Evolutionary conservation across 352 stramenopile species (phyloP).

Genomic region (Phytophthora vignae): DNA sequence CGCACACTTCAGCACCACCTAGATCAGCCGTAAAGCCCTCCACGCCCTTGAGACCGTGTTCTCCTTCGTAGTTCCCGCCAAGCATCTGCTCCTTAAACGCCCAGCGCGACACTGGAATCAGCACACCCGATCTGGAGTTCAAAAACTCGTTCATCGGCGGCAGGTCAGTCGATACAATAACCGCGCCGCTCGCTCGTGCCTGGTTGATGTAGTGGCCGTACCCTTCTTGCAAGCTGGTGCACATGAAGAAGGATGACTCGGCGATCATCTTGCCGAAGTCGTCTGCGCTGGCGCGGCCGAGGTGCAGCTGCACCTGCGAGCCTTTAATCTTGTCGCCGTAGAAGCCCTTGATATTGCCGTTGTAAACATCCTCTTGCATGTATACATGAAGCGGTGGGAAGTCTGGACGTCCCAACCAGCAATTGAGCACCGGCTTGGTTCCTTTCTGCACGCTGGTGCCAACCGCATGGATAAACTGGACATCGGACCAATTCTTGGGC

Average conservation of each 20-base stretch:
- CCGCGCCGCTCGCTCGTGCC: constrained; percentile 48
- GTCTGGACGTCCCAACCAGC: constrained; percentile 60
- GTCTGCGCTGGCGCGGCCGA: constrained; percentile 40
- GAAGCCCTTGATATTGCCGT: constrained; percentile 33
- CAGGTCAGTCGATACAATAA: constrained; percentile 63
- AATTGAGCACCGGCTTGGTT: constrained; percentile 57
- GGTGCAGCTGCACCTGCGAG: constrained; percentile 46
- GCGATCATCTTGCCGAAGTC: constrained; percentile 64
- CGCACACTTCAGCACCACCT: constrained; percentile 48
- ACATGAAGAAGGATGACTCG: constrained; percentile 66
- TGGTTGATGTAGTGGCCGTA: constrained; percentile 84
- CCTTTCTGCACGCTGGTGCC: constrained; percentile 68
- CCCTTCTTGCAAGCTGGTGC: constrained; percentile 63
- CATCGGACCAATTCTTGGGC: constrained; percentile 54
- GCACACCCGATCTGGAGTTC: constrained; percentile 48
- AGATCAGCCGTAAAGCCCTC: constrained; percentile 55
- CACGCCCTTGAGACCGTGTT: constrained; percentile 59
- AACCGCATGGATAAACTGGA: constrained; percentile 59
- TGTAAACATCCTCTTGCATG: constrained; percentile 50
- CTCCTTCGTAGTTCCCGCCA: constrained; percentile 51
- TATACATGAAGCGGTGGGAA: constrained; percentile 66
- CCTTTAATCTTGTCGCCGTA: constrained; percentile 40
- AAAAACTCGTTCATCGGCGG: constrained; percentile 77
- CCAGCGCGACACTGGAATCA: constrained; percentile 44
- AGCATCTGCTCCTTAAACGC: constrained; percentile 57